These are phyloP conservation scores for Penicillium arizonense DNA, from an alignment of 495 filamentous ascomycete species.

Conservation along the genomic window DNA sequence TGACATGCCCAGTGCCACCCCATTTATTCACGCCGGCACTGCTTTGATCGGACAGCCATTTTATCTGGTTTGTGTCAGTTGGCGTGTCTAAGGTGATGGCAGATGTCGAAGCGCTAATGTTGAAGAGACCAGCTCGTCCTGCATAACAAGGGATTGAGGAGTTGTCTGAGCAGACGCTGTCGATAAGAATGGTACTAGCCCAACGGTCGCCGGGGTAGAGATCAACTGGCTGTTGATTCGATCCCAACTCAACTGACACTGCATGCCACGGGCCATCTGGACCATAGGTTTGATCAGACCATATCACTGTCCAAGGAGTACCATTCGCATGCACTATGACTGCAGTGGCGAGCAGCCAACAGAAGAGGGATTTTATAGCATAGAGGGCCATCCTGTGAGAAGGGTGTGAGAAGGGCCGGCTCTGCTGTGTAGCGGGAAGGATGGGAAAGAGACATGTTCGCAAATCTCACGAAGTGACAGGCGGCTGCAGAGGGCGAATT, in stretches of 20 bases:
- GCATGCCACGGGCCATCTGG: slow-evolving; percentile 14
- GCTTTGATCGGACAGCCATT: background rate
- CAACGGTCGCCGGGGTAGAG: slow-evolving; percentile 8
- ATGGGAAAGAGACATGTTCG: no score
- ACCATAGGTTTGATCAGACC: slow-evolving; percentile 5
- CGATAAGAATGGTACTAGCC: slow-evolving; percentile 3
- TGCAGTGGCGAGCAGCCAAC: no score
- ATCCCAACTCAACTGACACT: background rate
- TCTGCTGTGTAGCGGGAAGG: no score
- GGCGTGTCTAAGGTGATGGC: background rate
- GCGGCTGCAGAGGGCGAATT: no score
- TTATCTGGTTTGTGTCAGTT: background rate
- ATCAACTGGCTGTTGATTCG: background rate
- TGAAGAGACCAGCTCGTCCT: slow-evolving; percentile 3
- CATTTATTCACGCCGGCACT: background rate
- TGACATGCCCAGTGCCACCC: no score
- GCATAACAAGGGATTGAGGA: slow-evolving; percentile 1
- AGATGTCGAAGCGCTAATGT: background rate
- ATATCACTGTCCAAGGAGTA: background rate
- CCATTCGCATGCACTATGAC: no score
- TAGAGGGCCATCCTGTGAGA: no score
- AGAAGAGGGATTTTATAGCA: no score
- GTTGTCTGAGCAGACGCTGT: background rate
- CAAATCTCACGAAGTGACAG: no score
- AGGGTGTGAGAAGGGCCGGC: no score